Evolutionary conservation across 192 early-diverging fungal genomes (phyloP).

Genomic region (Podila verticillata): DNA sequence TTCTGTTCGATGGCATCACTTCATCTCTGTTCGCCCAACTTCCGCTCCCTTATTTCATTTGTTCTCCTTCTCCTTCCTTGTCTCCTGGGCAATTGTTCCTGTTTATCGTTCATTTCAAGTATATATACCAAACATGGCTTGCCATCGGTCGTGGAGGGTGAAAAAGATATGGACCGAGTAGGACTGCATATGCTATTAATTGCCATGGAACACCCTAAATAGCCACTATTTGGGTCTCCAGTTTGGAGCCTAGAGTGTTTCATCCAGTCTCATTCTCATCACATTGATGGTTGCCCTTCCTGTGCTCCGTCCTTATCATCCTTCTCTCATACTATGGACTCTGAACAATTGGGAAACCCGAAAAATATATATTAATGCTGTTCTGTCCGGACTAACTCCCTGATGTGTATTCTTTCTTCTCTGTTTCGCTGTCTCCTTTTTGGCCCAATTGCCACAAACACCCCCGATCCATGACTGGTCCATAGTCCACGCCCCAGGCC

Average conservation of each 20-base stretch:
- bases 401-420: not conserved
- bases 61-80: not conserved
- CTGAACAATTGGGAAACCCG: no score
- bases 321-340: no score
- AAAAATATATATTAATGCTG: not conserved
- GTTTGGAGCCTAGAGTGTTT: no score
- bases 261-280: no score
- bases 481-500: slow-evolving; percentile 85
- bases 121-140: not conserved
- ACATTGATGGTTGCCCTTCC: no score
- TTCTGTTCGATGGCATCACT: no score
- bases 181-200: not conserved
- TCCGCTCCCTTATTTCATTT: slow-evolving; percentile 5
- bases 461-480: not conserved
- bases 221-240: no score
- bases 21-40: not conserved
- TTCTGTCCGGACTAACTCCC: not conserved
- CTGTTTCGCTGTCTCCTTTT: not conserved
- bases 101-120: not conserved
- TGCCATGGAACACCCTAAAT: not conserved
- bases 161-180: not conserved
- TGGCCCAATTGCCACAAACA: not conserved
- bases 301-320: no score
- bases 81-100: slow-evolving; percentile 6
- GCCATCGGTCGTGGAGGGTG: no score